A percentile compares a stretch with the other conserved stretches of the same genome.
Conservation (phyloP, 305 asterid genomes). For the Solanum aculeatissimum region DNA sequence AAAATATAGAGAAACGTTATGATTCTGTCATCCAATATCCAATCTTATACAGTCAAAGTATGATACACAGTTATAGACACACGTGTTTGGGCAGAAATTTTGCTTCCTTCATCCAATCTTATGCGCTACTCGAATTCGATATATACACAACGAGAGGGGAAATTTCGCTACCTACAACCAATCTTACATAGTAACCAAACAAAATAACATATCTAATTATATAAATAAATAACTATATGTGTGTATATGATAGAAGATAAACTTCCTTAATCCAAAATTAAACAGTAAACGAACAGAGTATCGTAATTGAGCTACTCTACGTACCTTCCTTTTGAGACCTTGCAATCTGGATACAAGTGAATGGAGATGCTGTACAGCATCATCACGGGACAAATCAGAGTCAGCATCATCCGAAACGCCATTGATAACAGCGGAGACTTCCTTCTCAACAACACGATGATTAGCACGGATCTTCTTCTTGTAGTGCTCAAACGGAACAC, state of each 20-base stretch:
- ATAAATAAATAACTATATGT: background rate
- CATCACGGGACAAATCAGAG: constrained; percentile 40
- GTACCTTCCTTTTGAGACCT: constrained; percentile 91
- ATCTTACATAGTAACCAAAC: background rate
- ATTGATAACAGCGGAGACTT: constrained; percentile 54
- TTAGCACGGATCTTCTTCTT: constrained; percentile 88
- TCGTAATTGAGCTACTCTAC: background rate
- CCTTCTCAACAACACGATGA: constrained; percentile 85
- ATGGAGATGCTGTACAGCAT: constrained; percentile 60
- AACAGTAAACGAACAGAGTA: background rate
- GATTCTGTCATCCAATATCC: background rate
- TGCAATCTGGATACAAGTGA: constrained; percentile 76
- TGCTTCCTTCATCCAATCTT: background rate
- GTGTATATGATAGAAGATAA: background rate
- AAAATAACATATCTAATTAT: background rate
- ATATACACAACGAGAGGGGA: background rate
- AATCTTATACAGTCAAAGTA: background rate
- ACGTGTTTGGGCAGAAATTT: background rate
- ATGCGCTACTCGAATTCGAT: background rate
- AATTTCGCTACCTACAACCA: background rate
- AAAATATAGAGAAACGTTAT: background rate
- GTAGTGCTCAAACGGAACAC: constrained; percentile 89
- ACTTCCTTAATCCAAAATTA: background rate
- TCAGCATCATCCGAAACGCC: constrained; percentile 36
- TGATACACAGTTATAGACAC: constrained; percentile 12